These are phyloP conservation scores for Colletotrichum sp. DNA, from an alignment of 2,329 filamentous ascomycete species.

Conservation along the genomic window DNA sequence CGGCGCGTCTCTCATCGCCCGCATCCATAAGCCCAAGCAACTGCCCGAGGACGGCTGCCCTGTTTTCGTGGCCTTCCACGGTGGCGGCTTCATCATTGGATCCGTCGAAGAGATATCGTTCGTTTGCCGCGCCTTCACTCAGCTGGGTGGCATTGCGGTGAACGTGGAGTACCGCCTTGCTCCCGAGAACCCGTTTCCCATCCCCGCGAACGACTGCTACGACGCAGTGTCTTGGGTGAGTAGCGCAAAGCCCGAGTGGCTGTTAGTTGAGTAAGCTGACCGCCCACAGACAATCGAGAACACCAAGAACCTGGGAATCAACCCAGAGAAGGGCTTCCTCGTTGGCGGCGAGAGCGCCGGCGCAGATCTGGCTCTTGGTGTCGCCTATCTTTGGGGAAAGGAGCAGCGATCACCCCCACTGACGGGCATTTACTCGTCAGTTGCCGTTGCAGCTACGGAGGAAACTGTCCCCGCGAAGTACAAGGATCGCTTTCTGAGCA, in stretches of 20 bases:
- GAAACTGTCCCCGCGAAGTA: slow-evolving; percentile 31
- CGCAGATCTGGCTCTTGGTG: slow-evolving; percentile 30
- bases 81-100: slow-evolving; percentile 31
- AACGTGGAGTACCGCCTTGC: slow-evolving; percentile 32
- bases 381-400: slow-evolving; percentile 27
- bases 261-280: neutral
- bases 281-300: slow-evolving; percentile 23
- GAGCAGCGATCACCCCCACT: slow-evolving; percentile 25
- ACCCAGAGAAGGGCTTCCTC: slow-evolving; percentile 28
- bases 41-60: slow-evolving; percentile 23
- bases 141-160: slow-evolving; percentile 30
- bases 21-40: slow-evolving; percentile 27
- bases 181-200: slow-evolving; percentile 32
- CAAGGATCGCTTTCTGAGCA: slow-evolving; percentile 30
- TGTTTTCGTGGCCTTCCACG: slow-evolving; percentile 30
- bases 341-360: slow-evolving; percentile 32
- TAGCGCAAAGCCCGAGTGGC: neutral
- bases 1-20: slow-evolving; percentile 21
- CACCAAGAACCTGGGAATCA: slow-evolving; percentile 25
- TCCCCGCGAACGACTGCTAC: slow-evolving; percentile 31
- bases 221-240: slow-evolving; percentile 31
- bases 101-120: slow-evolving; percentile 27
- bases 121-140: slow-evolving; percentile 29
- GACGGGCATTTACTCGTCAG: slow-evolving; percentile 31
- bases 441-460: slow-evolving; percentile 24